These are phyloP conservation scores for Rhododendron molle DNA, from an alignment of 148 eudicot species.

Conservation along the genomic window DNA sequence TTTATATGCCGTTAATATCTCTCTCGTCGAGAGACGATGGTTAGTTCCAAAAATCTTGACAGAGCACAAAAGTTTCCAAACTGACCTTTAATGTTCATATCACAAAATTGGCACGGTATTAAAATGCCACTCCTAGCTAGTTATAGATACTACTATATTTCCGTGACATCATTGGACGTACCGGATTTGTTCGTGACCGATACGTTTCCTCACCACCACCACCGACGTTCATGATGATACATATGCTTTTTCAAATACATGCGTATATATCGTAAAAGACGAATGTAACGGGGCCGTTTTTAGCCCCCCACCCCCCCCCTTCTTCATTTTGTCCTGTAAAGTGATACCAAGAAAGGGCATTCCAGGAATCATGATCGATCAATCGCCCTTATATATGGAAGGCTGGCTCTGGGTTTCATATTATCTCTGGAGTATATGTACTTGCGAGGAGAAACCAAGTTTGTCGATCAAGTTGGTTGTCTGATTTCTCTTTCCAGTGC, in stretches of 20 bases:
- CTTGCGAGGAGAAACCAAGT: too few relatives aligned
- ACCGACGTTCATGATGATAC: conserved; percentile 37
- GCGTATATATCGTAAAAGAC: not conserved
- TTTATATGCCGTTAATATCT: not conserved
- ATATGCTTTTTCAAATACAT: not conserved
- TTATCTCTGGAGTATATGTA: too few relatives aligned
- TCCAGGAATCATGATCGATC: too few relatives aligned
- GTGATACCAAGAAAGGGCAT: too few relatives aligned
- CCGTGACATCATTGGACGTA: conserved; percentile 21
- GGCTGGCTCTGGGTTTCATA: too few relatives aligned
- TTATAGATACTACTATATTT: not conserved
- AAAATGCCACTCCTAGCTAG: not conserved
- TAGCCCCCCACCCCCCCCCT: too few relatives aligned
- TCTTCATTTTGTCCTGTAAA: too few relatives aligned
- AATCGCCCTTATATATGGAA: too few relatives aligned
- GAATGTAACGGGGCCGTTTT: too few relatives aligned
- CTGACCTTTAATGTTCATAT: not conserved
- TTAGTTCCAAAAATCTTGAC: not conserved
- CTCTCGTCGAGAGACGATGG: not conserved
- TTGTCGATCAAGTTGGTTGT: too few relatives aligned
- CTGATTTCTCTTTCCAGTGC: too few relatives aligned
- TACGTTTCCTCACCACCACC: conserved; percentile 42
- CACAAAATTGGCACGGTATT: too few relatives aligned
- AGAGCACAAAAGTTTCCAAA: not conserved
- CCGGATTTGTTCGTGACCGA: conserved; percentile 26